Percentiles rank a stretch among this genome's conserved stretches.
phyloP scores from a whole-genome alignment of 2,329 filamentous ascomycete species.

The Coleophoma crateriformis region DNA sequence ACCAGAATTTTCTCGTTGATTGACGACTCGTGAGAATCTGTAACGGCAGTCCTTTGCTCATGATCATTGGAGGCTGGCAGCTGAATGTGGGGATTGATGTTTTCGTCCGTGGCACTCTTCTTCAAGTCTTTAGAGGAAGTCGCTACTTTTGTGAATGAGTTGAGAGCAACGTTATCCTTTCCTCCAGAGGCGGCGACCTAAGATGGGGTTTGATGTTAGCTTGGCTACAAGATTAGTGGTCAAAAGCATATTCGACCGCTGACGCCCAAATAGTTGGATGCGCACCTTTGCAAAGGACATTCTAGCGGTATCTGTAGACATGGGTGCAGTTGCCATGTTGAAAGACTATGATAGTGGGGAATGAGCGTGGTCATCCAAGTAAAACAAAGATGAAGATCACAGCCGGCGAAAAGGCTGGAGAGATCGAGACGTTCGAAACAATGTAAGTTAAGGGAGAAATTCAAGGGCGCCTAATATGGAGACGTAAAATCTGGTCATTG shows the following conservation, averaged over 20 bases:
- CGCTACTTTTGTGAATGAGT: conserved; percentile 23
- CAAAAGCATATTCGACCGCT: no score
- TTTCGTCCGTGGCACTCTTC: conserved; percentile 13
- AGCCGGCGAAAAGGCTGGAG: conserved; percentile 21
- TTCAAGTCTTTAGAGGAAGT: conserved; percentile 22
- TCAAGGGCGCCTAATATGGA: conserved; percentile 26
- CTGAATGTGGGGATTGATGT: conserved; percentile 7
- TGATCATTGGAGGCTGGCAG: conserved; percentile 20
- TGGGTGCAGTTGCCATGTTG: conserved; percentile 41
- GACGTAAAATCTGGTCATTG: conserved; percentile 30
- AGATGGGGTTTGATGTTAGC: background rate
- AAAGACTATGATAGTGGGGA: conserved; percentile 12
- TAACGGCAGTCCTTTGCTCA: conserved; percentile 20
- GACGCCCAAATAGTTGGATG: conserved; percentile 1
- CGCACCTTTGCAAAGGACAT: conserved; percentile 74
- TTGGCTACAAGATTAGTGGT: no score
- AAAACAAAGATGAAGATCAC: conserved; percentile 22
- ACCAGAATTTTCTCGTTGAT: conserved; percentile 19
- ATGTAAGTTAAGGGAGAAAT: conserved; percentile 27
- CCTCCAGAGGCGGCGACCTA: conserved; percentile 45
- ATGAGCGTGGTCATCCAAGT: conserved; percentile 24
- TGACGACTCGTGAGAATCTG: conserved; percentile 6
- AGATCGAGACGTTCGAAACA: conserved; percentile 13
- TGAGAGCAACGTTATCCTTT: conserved; percentile 30
- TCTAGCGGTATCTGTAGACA: conserved; percentile 44